Evolutionary conservation across 768 basidiomycete species (phyloP).

Genomic region (Lentinula aciculospora): DNA sequence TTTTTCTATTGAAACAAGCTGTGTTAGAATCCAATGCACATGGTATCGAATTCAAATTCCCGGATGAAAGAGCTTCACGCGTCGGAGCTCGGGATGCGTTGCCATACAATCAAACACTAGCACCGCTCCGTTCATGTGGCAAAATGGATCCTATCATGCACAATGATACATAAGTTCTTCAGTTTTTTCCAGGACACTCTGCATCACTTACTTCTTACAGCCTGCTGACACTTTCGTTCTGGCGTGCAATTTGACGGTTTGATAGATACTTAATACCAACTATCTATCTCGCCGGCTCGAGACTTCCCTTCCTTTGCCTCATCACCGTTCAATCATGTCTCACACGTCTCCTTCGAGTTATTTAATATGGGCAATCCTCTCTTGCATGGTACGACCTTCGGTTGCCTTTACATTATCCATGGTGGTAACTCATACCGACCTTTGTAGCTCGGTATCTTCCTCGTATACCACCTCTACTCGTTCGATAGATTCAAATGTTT

Average conservation of each 20-base stretch:
- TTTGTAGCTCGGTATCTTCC: constrained; percentile 50
- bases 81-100: background rate
- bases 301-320: constrained; percentile 12
- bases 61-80: background rate
- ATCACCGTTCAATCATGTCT: constrained; percentile 37
- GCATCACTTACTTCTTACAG: background rate
- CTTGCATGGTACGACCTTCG: constrained; percentile 38
- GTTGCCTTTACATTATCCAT: background rate
- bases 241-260: background rate
- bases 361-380: constrained; percentile 59
- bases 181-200: background rate
- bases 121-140: background rate
- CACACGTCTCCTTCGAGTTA: constrained; percentile 56
- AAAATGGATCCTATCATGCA: background rate
- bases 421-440: background rate
- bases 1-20: background rate
- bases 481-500: constrained; percentile 77
- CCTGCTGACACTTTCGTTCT: background rate
- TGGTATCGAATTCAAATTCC: background rate
- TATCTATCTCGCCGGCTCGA: constrained; percentile 18
- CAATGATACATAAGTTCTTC: background rate
- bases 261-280: background rate
- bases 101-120: background rate
- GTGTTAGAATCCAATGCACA: background rate
- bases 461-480: constrained; percentile 72